Evolutionary conservation across 139 green algal species (phyloP).

Genomic region (Pedinophyceae sp.): DNA sequence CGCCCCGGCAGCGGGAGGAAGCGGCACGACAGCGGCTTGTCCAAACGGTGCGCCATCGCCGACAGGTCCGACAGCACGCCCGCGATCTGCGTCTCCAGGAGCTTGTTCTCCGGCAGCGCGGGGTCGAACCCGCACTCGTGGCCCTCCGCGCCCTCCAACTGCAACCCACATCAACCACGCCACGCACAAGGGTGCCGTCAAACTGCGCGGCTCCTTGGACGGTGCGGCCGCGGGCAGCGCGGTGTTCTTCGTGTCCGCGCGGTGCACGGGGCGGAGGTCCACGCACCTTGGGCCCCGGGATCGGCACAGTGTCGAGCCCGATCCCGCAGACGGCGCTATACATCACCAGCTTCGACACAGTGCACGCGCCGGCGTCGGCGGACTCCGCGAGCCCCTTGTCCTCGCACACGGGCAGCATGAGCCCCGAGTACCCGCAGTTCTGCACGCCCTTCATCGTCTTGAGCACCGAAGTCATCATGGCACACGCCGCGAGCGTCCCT

Average conservation of each 20-base stretch:
- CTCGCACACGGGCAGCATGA: constrained; percentile 40
- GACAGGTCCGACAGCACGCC: neutral
- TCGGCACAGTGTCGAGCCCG: constrained; percentile 33
- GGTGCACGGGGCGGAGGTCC: too few relatives aligned
- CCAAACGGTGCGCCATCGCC: neutral
- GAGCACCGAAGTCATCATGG: constrained; percentile 22
- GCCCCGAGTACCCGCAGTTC: constrained; percentile 21
- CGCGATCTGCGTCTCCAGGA: neutral
- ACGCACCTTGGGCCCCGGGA: constrained; percentile 15
- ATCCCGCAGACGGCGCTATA: constrained; percentile 30
- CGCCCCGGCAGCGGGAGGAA: constrained; percentile 28
- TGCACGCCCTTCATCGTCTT: constrained; percentile 14
- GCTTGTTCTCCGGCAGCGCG: neutral
- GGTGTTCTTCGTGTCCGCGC: too few relatives aligned
- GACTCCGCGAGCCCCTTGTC: constrained; percentile 15
- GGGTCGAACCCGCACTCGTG: neutral
- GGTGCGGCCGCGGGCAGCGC: too few relatives aligned
- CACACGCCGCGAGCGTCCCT: constrained; percentile 15
- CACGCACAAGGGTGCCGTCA: constrained; percentile 3
- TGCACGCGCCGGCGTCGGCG: constrained; percentile 10
- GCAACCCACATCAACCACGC: constrained; percentile 12
- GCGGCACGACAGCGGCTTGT: constrained; percentile 24
- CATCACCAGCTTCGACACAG: constrained; percentile 18
- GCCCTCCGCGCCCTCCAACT: too few relatives aligned
- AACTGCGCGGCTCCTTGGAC: too few relatives aligned